Base-by-base conservation (phyloP, 2,329 filamentous ascomycete species). In the Exserohilum rostratum region DNA sequence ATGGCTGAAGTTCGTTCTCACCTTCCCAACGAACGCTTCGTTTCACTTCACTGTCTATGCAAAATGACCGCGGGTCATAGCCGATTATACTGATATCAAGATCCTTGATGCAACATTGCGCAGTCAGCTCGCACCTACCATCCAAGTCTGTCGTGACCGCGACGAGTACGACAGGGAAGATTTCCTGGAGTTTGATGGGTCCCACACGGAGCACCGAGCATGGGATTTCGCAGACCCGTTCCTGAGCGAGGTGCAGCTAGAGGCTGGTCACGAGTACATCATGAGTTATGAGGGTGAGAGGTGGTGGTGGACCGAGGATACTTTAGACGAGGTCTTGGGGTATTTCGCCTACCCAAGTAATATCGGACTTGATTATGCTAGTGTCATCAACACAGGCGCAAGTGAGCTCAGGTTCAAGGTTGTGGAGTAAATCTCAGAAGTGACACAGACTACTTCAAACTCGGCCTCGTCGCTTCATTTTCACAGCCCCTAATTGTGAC, bases 251-350 rank as follows among this genome's bases (percentile, higher is more conserved):
- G 9, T 46, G 42, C 3, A 52, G 34, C 42, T 34, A 12, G 37
- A 52, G 43, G 42, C 39, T 46, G 50, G 42, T 3, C 34, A 45
- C 6, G 46, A 54, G 46, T 54, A 54, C 18, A 49, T 49, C 31
- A 31, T 54, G n/a, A 29, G 50, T 12, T 40, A 49, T 45, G 42
- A 39, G 12, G 25, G 30, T 17, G 46, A 39, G 17, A 44, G 15
- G 39, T 50, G 51, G 51, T 54, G 51, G 46, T 54, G 51, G 39
- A 45, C 27, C 2, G 51, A 50, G 17, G 51, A 50, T 17, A 44
- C 46, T 31, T 25, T 54, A 4, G 51, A 54, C 7, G 51, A 50
- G 20, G 33, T 54, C 2, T 31, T 50, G 33, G 10, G 25, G 13
- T 54, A 50, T 39, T 30, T 49, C 17, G 46, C 18, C 15, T 44